Evolutionary conservation across 257 asterid species (phyloP).

Genomic region (Lycium barbarum): DNA sequence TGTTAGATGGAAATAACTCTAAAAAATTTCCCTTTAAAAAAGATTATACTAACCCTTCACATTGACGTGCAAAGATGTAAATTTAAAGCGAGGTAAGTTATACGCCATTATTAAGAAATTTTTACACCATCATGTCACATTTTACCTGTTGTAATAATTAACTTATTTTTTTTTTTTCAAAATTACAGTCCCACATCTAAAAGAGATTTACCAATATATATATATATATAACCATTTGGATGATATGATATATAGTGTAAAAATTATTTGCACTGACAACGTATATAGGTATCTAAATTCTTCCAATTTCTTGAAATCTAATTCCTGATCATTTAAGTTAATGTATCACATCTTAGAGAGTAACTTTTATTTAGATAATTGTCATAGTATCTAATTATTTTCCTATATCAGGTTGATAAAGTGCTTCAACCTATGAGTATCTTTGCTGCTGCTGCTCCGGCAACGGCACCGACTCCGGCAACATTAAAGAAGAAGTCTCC

Average conservation of each 20-base stretch:
- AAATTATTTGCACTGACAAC: too few species aligned
- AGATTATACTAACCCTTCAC: background rate
- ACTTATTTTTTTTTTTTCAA: too few species aligned
- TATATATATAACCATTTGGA: too few species aligned
- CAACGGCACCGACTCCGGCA: conserved; percentile 47
- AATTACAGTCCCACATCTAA: too few species aligned
- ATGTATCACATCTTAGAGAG: too few species aligned
- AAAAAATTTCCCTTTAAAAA: background rate
- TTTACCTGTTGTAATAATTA: too few species aligned
- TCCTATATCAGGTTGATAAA: conserved; percentile 47
- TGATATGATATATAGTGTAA: background rate
- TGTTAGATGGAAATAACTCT: background rate
- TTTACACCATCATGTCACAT: background rate
- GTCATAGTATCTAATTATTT: background rate
- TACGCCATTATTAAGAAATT: too few species aligned
- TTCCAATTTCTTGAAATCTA: too few species aligned
- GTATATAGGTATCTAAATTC: too few species aligned
- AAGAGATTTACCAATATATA: background rate
- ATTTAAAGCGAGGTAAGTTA: background rate
- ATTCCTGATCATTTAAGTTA: too few species aligned
- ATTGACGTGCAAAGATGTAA: background rate
- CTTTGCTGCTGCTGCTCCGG: conserved; percentile 70
- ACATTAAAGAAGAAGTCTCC: conserved; percentile 43
- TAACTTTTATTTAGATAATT: too few species aligned
- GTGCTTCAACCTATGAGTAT: conserved; percentile 82